Percentiles rank a stretch among this genome's conserved stretches.
These are phyloP conservation scores for Schizophyllum commune DNA, from an alignment of 1,284 basidiomycete species.

Conservation along the genomic window DNA sequence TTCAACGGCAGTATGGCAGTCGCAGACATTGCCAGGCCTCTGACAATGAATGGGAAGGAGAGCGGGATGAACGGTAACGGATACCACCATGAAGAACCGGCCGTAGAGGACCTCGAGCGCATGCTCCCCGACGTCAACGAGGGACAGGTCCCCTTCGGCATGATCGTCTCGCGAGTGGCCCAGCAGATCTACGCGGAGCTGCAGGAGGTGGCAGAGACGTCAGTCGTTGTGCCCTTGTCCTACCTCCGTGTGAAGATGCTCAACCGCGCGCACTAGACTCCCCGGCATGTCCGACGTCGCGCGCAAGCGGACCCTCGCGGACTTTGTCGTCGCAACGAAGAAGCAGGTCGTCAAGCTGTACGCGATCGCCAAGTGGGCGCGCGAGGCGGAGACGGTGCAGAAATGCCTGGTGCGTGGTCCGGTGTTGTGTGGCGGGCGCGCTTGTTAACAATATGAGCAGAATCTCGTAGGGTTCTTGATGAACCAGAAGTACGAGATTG, in stretches of 20 bases:
- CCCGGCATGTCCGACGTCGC: constrained; percentile 79
- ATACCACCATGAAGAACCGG: constrained; percentile 28
- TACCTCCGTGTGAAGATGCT: neutral
- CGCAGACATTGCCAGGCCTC: too few species aligned
- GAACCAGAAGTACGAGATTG: constrained; percentile 79
- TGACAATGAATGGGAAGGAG: too few species aligned
- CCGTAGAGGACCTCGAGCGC: constrained; percentile 55
- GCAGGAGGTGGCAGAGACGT: constrained; percentile 83
- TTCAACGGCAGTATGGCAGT: too few species aligned
- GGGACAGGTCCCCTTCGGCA: constrained; percentile 68
- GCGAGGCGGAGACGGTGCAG: constrained; percentile 72
- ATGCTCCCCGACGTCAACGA: constrained; percentile 74
- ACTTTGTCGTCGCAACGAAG: constrained; percentile 83
- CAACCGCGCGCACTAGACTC: constrained; percentile 40
- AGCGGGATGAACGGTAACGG: too few species aligned
- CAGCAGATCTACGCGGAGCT: constrained; percentile 81
- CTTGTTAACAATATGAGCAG: constrained; percentile 27
- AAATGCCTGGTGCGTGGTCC: constrained; percentile 65
- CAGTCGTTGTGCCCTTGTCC: constrained; percentile 22
- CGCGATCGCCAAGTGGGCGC: constrained; percentile 76
- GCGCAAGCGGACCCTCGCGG: constrained; percentile 74
- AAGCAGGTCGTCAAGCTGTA: constrained; percentile 88
- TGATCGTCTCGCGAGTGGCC: constrained; percentile 67
- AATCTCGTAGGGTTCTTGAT: constrained; percentile 80
- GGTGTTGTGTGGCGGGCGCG: neutral